Evolutionary conservation across 257 asterid genomes (phyloP), one percentile per base, ranked within the genome.

Genomic region (Solanum rostratum): DNA sequence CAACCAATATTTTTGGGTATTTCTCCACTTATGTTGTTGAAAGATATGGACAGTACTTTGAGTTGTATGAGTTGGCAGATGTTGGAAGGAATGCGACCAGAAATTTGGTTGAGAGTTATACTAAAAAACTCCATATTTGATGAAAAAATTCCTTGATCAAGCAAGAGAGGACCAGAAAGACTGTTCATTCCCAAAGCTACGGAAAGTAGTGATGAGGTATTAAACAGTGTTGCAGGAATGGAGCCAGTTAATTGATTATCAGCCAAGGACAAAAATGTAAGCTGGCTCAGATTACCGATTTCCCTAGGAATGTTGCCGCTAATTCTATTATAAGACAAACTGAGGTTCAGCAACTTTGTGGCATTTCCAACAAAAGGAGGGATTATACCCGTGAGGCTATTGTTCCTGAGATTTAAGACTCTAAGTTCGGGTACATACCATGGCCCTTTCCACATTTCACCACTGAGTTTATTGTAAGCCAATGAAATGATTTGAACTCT

Each of bases 1-100:
- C 90, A 87, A 27, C 78, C 90, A 30, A 89, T 84, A 63, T 87
- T 87, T 45, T n/a, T 45, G 12, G 92, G 88, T 39, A 89, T 79
- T 33, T 46, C 54, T 20, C 90, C 88, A 2, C 85, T 85, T 12
- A 89, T 45, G 22, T 53, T 79, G 87, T 87, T 89, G 84, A 4
- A 30, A 29, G 86, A 82, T 12, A 89, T 69, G 83, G 3, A 1
- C 13, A 84, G 13, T 18, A 84, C 6, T 13, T 24, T 68, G 9
- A 87, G 86, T n/a, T 65, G 19, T 16, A 7, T 30, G 76, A 83
- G 78, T 54, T 85, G 84, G 85, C 89, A 85, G 4, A 89, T 63
- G 63, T 33, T 57, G 39, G 88, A 83, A 80, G 89, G 90, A 4
- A 89, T 62, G 22, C 15, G 27, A n/a, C 84, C 88, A n/a, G n/a